phyloP scores from a whole-genome alignment of 2,329 filamentous ascomycete species.

The Talaromyces amestolkiae region DNA sequence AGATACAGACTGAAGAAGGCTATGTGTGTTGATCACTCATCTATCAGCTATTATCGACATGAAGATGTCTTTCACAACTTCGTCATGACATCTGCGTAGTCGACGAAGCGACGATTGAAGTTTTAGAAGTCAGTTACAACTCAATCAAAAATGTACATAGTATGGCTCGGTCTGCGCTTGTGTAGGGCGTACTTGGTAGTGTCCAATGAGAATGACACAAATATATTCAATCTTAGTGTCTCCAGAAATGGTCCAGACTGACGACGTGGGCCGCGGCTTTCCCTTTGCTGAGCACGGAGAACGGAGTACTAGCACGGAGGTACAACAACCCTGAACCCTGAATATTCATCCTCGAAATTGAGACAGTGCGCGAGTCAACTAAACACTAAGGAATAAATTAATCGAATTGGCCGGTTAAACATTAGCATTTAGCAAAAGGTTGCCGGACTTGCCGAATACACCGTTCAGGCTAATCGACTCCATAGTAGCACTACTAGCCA shows the following conservation, averaged over 20 bases:
- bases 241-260: constrained; percentile 2
- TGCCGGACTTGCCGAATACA: constrained; percentile 10
- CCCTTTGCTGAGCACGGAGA: not conserved
- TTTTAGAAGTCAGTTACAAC: not conserved
- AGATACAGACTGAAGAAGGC: not conserved
- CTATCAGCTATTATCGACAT: not conserved
- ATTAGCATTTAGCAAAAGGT: not conserved
- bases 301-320: not conserved
- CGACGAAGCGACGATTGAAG: not conserved
- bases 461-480: constrained; percentile 9
- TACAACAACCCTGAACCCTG: constrained; percentile 12
- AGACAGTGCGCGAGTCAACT: not conserved
- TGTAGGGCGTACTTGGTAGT: not conserved
- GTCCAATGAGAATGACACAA: not conserved
- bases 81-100: not conserved
- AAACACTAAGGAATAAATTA: not conserved
- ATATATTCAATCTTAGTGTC: not conserved
- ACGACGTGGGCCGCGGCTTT: not conserved
- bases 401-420: not conserved
- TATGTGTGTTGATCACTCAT: not conserved
- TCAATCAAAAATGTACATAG: not conserved
- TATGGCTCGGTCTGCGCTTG: not conserved
- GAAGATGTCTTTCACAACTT: not conserved
- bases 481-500: constrained; percentile 13
- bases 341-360: constrained; percentile 1